Evolutionary conservation across 1,139 yeast genomes (phyloP).

Genomic region (Yamadazyma blattariae): DNA sequence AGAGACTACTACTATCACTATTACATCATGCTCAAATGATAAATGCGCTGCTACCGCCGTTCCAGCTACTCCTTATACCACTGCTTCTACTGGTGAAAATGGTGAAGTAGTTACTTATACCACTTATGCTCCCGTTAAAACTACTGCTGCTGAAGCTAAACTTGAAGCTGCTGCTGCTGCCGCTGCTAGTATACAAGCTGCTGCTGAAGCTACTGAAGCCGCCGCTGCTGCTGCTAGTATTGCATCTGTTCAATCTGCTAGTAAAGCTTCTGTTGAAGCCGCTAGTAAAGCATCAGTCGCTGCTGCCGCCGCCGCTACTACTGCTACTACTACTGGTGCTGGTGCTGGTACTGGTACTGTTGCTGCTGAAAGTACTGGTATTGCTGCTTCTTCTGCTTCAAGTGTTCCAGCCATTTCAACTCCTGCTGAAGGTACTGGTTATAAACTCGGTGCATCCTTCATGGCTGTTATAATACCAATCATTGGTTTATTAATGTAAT

Average conservation of each 20-base stretch:
- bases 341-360: neutral
- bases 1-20: slow-evolving; percentile 33
- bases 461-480: neutral
- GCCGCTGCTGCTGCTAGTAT: neutral
- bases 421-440: neutral
- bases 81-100: neutral
- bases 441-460: neutral
- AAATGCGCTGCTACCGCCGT: slow-evolving; percentile 22
- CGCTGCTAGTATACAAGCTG: neutral
- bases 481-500: neutral
- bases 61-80: slow-evolving; percentile 1
- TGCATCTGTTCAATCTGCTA: neutral
- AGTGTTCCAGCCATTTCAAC: neutral
- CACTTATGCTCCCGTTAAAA: slow-evolving; percentile 1
- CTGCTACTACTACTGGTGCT: neutral
- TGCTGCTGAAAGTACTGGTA: neutral
- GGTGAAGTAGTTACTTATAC: slow-evolving; percentile 1
- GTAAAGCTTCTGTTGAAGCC: neutral
- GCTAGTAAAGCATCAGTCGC: neutral
- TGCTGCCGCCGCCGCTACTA: neutral
- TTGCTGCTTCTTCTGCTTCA: neutral
- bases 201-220: neutral
- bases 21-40: slow-evolving; percentile 45
- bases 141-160: neutral
- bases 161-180: neutral